phyloP scores from a whole-genome alignment of 2,329 filamentous ascomycete species.

The Penicillium hordei region DNA sequence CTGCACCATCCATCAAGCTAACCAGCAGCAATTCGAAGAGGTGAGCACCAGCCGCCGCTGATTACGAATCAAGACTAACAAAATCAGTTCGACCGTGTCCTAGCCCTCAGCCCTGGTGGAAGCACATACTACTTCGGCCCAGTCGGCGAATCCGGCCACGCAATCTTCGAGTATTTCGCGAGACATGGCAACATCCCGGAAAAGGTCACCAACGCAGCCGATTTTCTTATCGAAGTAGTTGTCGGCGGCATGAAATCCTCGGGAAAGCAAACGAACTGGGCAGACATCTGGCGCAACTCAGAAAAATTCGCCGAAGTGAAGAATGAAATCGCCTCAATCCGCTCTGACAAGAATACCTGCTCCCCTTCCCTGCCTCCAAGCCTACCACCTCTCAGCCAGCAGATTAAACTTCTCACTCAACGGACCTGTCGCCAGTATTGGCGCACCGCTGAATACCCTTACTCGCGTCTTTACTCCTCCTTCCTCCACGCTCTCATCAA shows the following conservation, averaged over 20 bases:
- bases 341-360: conserved; percentile 43
- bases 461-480: conserved; percentile 68
- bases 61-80: conserved; percentile 9
- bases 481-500: conserved; percentile 70
- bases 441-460: conserved; percentile 70
- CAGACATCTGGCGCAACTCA: conserved; percentile 65
- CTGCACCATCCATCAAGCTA: conserved; percentile 69
- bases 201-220: conserved; percentile 59
- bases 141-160: conserved; percentile 61
- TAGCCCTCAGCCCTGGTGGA: conserved; percentile 64
- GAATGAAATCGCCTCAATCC: conserved; percentile 63
- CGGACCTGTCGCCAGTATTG: conserved; percentile 69
- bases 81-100: conserved; percentile 65
- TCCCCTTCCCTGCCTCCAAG: conserved; percentile 45
- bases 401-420: conserved; percentile 65
- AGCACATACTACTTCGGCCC: conserved; percentile 69
- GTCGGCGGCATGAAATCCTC: conserved; percentile 53
- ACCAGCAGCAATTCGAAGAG: conserved; percentile 58
- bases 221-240: conserved; percentile 62
- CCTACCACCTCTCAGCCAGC: conserved; percentile 49
- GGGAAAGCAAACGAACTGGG: conserved; percentile 61
- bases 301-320: conserved; percentile 57
- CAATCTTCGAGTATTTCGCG: conserved; percentile 64
- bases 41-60: conserved; percentile 8
- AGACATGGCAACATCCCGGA: conserved; percentile 61